phyloP scores from a whole-genome alignment of 192 early-diverging fungal species.

The Gigaspora rosea region DNA sequence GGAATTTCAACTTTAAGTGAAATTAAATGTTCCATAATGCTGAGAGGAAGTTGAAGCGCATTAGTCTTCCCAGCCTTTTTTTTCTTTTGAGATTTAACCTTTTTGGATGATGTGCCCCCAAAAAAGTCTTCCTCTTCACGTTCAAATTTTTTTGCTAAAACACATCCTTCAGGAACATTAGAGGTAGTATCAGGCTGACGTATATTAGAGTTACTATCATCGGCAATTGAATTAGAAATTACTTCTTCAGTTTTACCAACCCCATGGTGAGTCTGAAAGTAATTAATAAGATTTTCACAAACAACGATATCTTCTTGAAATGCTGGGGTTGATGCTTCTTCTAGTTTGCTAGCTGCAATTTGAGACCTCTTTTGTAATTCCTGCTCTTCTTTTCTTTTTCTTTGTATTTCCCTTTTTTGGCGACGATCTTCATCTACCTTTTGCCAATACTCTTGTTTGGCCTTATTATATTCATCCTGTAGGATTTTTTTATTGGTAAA shows the following conservation, averaged over 20 bases:
- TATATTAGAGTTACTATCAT: constrained; percentile 40
- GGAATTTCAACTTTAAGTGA: constrained; percentile 82
- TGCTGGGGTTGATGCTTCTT: constrained; percentile 85
- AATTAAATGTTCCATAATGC: constrained; percentile 77
- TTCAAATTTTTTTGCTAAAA: constrained; percentile 75
- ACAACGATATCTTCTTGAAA: constrained; percentile 82
- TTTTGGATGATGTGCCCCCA: constrained; percentile 61
- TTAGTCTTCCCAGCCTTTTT: constrained; percentile 39
- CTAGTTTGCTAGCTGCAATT: constrained; percentile 74
- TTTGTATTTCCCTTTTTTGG: constrained; percentile 66
- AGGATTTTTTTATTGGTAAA: constrained; percentile 67
- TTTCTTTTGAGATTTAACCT: constrained; percentile 56
- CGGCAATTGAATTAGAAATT: constrained; percentile 37
- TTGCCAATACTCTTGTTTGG: constrained; percentile 74
- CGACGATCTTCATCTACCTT: constrained; percentile 70
- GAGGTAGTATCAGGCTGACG: constrained; percentile 60
- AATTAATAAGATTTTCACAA: constrained; percentile 79
- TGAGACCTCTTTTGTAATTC: constrained; percentile 68
- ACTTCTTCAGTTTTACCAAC: constrained; percentile 39
- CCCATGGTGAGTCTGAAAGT: constrained; percentile 57
- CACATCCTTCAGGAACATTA: constrained; percentile 75
- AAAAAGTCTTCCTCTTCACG: constrained; percentile 82
- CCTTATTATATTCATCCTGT: constrained; percentile 69
- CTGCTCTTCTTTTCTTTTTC: constrained; percentile 66
- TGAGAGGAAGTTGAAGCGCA: constrained; percentile 70